Base-by-base conservation (phyloP, 2,329 filamentous ascomycete species). In the Diaporthe sp. region DNA sequence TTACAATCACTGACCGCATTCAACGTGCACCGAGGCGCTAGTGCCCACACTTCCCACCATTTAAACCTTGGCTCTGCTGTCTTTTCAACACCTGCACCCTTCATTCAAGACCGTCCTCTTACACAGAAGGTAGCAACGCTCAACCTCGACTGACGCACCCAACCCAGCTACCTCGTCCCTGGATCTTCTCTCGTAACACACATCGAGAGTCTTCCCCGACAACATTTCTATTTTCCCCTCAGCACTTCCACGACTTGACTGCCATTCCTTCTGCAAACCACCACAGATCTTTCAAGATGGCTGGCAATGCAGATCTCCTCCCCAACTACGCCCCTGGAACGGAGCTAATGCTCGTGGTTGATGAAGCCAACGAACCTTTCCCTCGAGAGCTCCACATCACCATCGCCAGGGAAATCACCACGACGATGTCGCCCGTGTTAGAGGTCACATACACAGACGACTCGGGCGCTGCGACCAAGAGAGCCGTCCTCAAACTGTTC, bases 201-300 rank as follows among this genome's bases (percentile, higher is more conserved):
- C 17, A 3, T 22, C 42, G 6, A 22, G 42, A 47, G 17, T 77
- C 72, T 15, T 74, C 37, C 37, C 75, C 73, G 19, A 58, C 61
- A 53, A 63, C 76, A 6, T 75, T 71, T 25, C 35, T 39, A 55
- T 79, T 77, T 39, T 79, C 79, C 66, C 79, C 78, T 77, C 78
- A 81, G 4, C 79, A 53, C 50, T 27, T 2, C 80, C 35, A 80
- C 77, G 3, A 80, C 74, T 9, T 80, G 59, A n/a, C 72, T 58
- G 4, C 73, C 73, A 3, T 68, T n/a, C n/a, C 50, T 58, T n/a
- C 69, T 32, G 2, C 9, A 27, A 25, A 22, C 27, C 27, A 19
- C 27, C 22, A 17, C 27, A 55, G 12, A n/a, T 19, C 27, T 32
- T 55, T 22, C 27, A 55, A 55, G 25, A 32, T 32, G 51, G n/a